Evolutionary conservation across 345 rosid genomes (phyloP), one percentile per base, ranked within the genome.

Genomic region (Euphorbia lathyris): DNA sequence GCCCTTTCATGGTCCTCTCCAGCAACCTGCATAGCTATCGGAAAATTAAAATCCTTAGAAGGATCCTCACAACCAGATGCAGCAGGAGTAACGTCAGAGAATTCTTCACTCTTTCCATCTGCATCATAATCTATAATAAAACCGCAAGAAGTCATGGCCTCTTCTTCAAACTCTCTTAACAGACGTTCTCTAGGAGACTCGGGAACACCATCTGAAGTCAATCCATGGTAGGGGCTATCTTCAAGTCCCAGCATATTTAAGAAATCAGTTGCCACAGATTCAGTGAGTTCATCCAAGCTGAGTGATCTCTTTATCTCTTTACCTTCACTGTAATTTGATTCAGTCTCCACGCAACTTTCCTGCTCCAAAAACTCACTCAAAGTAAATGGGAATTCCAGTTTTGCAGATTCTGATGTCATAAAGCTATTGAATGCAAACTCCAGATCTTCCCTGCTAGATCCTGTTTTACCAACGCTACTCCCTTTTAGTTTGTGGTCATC

Each of bases 131-230:
- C 84, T 27, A 82, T 29, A 20, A 85, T 67, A 71, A 78, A 82
- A 75, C 65, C 74, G 4, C 86, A 84, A 2, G 85, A 89, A 70
- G 81, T 78, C n/a, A 84, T 67, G 62, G 86, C 83, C 69, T 93
- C 96, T 45, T 77, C 83, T 75, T 90, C 92, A 61, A 93, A 93
- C 79, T 90, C 87, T 77, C 86, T 86, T 70, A 86, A 80, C 67
- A 93, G 82, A 69, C 73, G 77, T 77, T 81, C 92, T 68, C 96
- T 89, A 50, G 98, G 93, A 80, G 98, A 93, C 72, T 90, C 92
- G 7, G 87, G 87, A 68, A 82, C 85, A 61, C 75, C 32, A 73
- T 81, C 85, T 51, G 88, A 86, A 69, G 68, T 62, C 55, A 27
- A 72, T 65, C 74, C 73, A 72, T 68, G 73, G 50, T 83, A 74